Conservation (phyloP, 2,329 filamentous ascomycete species). For the Epichloe festucae region DNA sequence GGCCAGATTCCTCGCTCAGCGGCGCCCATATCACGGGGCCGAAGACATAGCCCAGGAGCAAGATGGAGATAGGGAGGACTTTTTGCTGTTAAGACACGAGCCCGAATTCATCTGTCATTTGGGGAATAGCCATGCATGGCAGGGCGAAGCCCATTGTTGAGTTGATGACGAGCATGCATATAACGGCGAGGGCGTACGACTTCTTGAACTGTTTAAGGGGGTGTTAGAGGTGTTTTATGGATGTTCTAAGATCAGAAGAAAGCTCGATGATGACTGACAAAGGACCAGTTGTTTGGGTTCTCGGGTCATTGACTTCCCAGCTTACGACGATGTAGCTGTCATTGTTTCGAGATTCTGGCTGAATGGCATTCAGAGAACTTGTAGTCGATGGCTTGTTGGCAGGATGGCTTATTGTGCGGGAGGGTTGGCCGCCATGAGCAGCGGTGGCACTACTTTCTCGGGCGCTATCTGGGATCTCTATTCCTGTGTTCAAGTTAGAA, state of each 20-base stretch:
- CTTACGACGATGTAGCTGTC: slow-evolving; percentile 25
- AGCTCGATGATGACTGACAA: slow-evolving; percentile 12
- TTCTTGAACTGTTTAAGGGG: slow-evolving; percentile 35
- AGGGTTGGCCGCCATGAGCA: not conserved
- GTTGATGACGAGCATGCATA: slow-evolving; percentile 50
- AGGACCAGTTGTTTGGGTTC: slow-evolving; percentile 41
- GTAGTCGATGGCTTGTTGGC: slow-evolving; percentile 26
- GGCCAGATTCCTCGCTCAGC: slow-evolving; percentile 51
- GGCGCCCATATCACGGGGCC: slow-evolving; percentile 51
- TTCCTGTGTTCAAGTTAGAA: slow-evolving; percentile 12
- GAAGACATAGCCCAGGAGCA: slow-evolving; percentile 50
- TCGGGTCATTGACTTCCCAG: slow-evolving; percentile 36
- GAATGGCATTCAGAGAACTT: slow-evolving; percentile 20
- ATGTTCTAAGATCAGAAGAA: not conserved
- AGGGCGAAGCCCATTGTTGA: slow-evolving; percentile 53
- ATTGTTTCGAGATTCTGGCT: slow-evolving; percentile 19
- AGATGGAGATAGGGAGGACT: slow-evolving; percentile 48
- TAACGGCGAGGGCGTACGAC: slow-evolving; percentile 36
- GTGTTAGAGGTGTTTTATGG: not conserved
- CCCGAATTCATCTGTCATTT: slow-evolving; percentile 43
- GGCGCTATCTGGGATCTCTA: slow-evolving; percentile 13
- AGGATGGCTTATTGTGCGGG: slow-evolving; percentile 6
- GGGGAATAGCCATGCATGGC: slow-evolving; percentile 47
- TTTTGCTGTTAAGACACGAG: slow-evolving; percentile 33
- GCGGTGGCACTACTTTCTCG: not conserved